These are phyloP conservation scores for Myxozyma melibiosi DNA, from an alignment of 805 yeast species.

Conservation along the genomic window DNA sequence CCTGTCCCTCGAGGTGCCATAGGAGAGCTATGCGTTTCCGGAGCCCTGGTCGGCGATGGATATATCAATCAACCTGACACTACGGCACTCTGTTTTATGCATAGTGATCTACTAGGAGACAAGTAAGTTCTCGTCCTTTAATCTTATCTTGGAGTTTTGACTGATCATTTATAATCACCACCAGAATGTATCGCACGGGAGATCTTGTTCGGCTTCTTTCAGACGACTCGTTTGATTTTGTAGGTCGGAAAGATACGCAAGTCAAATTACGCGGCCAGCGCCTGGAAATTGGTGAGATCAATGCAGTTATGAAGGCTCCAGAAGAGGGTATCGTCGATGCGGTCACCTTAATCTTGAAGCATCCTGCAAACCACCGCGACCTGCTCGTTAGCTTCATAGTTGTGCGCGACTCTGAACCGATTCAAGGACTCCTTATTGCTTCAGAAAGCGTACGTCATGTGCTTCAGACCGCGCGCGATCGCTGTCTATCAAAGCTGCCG, in stretches of 20 bases:
- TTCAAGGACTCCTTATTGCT: slow-evolving; percentile 1
- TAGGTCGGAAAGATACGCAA: slow-evolving; percentile 40
- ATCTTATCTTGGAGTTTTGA: background rate
- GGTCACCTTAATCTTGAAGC: slow-evolving; percentile 23
- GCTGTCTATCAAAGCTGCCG: slow-evolving; percentile 25
- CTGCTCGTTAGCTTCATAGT: slow-evolving; percentile 33
- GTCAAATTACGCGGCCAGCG: slow-evolving; percentile 42
- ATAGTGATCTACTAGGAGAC: slow-evolving; percentile 5
- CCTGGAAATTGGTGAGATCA: slow-evolving; percentile 40
- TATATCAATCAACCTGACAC: slow-evolving; percentile 36
- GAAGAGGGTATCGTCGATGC: slow-evolving; percentile 17
- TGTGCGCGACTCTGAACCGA: background rate
- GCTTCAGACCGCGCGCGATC: background rate
- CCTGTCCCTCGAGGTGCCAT: slow-evolving; percentile 36
- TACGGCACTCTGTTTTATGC: slow-evolving; percentile 31
- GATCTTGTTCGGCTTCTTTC: slow-evolving; percentile 37
- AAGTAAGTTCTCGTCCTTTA: slow-evolving; percentile 11
- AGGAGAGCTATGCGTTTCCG: slow-evolving; percentile 41
- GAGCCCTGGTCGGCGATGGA: slow-evolving; percentile 39
- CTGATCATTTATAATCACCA: background rate
- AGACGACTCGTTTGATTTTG: slow-evolving; percentile 37
- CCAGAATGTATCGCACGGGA: slow-evolving; percentile 35
- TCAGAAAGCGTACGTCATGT: background rate
- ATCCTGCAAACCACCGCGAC: slow-evolving; percentile 22
- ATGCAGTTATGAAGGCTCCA: slow-evolving; percentile 29